Evolutionary conservation across 164 flowering plant genomes (phyloP).

Genomic region (Houttuynia cordata): DNA sequence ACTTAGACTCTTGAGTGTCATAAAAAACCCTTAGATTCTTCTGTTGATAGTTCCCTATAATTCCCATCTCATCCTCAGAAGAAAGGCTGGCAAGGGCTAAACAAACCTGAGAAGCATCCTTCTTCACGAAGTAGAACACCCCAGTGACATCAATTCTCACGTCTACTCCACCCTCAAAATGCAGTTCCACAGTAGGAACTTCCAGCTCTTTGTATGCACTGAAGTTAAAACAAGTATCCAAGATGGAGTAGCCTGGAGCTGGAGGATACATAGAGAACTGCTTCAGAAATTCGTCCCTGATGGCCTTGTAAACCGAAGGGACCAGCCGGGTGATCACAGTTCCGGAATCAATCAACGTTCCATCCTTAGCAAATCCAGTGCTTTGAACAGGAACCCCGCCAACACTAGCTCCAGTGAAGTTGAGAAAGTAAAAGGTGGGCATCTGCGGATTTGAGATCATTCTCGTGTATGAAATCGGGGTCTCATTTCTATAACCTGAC

Average conservation of each 20-base stretch:
- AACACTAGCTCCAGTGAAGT: constrained; percentile 54
- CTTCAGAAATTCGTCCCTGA: constrained; percentile 53
- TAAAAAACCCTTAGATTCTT: constrained; percentile 66
- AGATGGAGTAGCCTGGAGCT: constrained; percentile 56
- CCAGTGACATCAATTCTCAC: constrained; percentile 55
- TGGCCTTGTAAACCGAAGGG: constrained; percentile 47
- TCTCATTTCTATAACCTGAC: constrained; percentile 39
- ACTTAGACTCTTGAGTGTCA: constrained; percentile 37
- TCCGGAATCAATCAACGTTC: constrained; percentile 59
- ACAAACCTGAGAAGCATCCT: constrained; percentile 78
- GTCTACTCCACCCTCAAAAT: constrained; percentile 45
- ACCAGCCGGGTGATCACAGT: constrained; percentile 67
- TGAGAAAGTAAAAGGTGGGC: constrained; percentile 47
- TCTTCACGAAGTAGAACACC: constrained; percentile 50
- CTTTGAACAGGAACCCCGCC: constrained; percentile 51
- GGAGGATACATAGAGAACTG: constrained; percentile 57
- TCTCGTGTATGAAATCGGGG: constrained; percentile 52
- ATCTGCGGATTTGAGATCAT: constrained; percentile 43
- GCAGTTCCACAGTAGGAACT: constrained; percentile 46
- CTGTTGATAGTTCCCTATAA: constrained; percentile 84
- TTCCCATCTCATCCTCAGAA: constrained; percentile 50
- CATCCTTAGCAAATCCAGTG: constrained; percentile 25
- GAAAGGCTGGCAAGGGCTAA: constrained; percentile 72
- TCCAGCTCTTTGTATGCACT: constrained; percentile 45
- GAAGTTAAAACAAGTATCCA: constrained; percentile 75